Evolutionary conservation across 2,329 filamentous ascomycete genomes (phyloP).

Genomic region (Thyridium curvatum): DNA sequence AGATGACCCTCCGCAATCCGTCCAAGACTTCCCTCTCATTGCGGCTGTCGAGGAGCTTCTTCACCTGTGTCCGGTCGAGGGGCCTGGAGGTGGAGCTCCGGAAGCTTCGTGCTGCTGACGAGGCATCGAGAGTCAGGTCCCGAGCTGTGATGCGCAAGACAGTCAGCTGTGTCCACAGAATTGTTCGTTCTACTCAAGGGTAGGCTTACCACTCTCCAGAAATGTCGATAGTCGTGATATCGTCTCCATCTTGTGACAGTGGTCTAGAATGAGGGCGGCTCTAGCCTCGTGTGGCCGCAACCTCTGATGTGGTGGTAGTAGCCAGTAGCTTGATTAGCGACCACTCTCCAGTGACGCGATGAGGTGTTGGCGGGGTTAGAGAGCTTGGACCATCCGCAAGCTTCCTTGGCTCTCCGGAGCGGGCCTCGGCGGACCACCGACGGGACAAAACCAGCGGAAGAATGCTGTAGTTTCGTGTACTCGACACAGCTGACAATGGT

Average conservation of each 20-base stretch:
- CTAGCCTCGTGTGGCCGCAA: no score
- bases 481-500: no score
- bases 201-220: conserved; percentile 77
- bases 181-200: neutral
- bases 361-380: no score
- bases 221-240: conserved; percentile 89
- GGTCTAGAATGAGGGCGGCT: no score
- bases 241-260: conserved; percentile 68
- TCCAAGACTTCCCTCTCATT: conserved; percentile 91
- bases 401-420: no score
- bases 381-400: no score
- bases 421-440: no score
- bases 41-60: conserved; percentile 89
- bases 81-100: conserved; percentile 52
- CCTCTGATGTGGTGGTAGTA: no score
- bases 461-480: no score
- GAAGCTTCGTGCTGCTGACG: conserved; percentile 72
- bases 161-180: conserved; percentile 3
- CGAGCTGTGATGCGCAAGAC: conserved; percentile 53
- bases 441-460: no score
- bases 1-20: conserved; percentile 80
- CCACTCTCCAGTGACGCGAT: no score
- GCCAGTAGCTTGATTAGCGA: no score
- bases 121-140: conserved; percentile 95
- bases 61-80: conserved; percentile 76